Conservation (phyloP, 805 yeast genomes). For the Metschnikowia shivogae region DNA sequence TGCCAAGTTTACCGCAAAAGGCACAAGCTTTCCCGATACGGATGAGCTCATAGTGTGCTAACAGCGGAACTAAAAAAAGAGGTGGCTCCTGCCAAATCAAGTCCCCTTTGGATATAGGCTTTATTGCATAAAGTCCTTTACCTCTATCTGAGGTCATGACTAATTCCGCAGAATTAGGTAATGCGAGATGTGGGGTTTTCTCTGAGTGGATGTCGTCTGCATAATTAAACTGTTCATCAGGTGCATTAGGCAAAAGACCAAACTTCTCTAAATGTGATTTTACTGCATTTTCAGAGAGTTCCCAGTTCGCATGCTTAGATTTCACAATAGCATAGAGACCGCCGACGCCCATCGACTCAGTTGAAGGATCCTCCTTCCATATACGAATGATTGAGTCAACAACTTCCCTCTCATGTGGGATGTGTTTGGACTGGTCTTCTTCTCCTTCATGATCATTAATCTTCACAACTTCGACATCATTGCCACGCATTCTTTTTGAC, state of each 20-base stretch:
- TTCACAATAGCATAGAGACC: conserved; percentile 52
- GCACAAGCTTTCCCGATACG: conserved; percentile 65
- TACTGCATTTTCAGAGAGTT: conserved; percentile 55
- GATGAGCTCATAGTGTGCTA: conserved; percentile 59
- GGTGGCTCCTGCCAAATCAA: conserved; percentile 57
- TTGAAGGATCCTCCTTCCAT: conserved; percentile 65
- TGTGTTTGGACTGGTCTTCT: conserved; percentile 23
- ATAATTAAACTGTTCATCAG: conserved; percentile 43
- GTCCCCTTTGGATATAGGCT: conserved; percentile 45
- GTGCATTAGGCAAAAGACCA: conserved; percentile 41
- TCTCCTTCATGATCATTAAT: conserved; percentile 31
- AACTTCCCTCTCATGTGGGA: conserved; percentile 58
- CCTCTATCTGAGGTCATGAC: conserved; percentile 53
- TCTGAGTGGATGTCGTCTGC: conserved; percentile 51
- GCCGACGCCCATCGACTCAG: conserved; percentile 53
- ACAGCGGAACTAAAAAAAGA: conserved; percentile 63
- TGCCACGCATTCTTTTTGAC: background rate
- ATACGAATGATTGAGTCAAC: conserved; percentile 56
- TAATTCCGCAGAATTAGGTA: conserved; percentile 43
- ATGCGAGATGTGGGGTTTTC: conserved; percentile 40
- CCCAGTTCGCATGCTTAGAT: conserved; percentile 56
- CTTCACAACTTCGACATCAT: conserved; percentile 29
- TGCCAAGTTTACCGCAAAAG: conserved; percentile 59
- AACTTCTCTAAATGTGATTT: conserved; percentile 50
- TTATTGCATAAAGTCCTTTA: conserved; percentile 55